These are phyloP conservation scores for Paspalum notatum DNA, from an alignment of 176 grass and related monocot genomes.

Conservation along the genomic window DNA sequence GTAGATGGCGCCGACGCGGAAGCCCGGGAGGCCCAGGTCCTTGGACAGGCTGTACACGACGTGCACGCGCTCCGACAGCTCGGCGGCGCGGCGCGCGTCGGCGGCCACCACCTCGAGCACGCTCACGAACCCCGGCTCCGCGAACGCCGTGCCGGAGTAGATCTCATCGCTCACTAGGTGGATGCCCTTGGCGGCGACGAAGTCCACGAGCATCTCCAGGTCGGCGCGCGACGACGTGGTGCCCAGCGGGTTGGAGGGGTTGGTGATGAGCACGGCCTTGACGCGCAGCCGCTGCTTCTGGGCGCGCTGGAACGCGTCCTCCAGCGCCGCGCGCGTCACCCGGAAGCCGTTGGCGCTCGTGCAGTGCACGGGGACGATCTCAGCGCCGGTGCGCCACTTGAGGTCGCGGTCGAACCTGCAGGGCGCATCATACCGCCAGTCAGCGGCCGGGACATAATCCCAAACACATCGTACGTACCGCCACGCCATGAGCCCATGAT, in stretches of 20 bases:
- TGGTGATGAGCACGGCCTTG: slow-evolving; percentile 88
- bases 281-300: slow-evolving; percentile 63
- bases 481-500: neutral
- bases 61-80: slow-evolving; percentile 54
- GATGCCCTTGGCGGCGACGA: slow-evolving; percentile 67
- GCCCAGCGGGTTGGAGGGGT: slow-evolving; percentile 96
- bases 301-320: slow-evolving; percentile 69
- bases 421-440: neutral
- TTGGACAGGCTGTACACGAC: slow-evolving; percentile 95
- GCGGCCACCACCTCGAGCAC: slow-evolving; percentile 61
- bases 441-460: neutral
- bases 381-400: slow-evolving; percentile 92
- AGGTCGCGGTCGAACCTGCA: slow-evolving; percentile 95
- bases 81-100: neutral
- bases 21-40: slow-evolving; percentile 90
- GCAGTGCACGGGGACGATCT: slow-evolving; percentile 91
- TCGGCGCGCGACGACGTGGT: slow-evolving; percentile 54
- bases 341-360: slow-evolving; percentile 65
- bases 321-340: slow-evolving; percentile 67
- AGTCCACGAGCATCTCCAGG: slow-evolving; percentile 63
- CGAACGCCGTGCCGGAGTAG: slow-evolving; percentile 83
- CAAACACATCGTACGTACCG: too few relatives aligned
- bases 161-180: slow-evolving; percentile 97
- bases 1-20: slow-evolving; percentile 91
- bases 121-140: slow-evolving; percentile 67